Base-by-base conservation (phyloP, 2,329 filamentous ascomycete species). In the Trichoderma lentiforme region DNA sequence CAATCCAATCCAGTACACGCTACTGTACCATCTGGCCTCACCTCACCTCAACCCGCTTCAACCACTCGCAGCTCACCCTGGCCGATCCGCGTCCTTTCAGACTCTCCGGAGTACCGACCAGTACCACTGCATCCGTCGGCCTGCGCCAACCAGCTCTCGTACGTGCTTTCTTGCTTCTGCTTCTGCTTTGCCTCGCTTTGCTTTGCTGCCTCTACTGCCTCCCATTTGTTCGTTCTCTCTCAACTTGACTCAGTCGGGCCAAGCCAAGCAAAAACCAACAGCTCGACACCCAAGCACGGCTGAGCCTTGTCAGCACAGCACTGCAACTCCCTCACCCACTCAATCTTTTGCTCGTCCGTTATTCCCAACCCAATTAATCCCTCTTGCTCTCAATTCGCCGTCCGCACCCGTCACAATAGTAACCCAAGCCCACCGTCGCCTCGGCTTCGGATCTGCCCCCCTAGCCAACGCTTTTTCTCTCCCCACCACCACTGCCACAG, bases 341-440 rank as follows among this genome's bases (percentile, higher is more conserved):
- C 51, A 58, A 47, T 7, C 6, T 18, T 12, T 39, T 18, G 15
- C 34, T 60, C 36, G 56, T 57, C 14, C 32, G 64, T 43, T 60
- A 47, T 51, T 60, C 24, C 64, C 64, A 68, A 30, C 67, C 67
- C 67, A 63, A 53, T 70, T 70, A 70, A 70, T 70, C 67, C 67
- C 67, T 63, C 67, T 70, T 70, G 57, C 30, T 26, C 57, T 56
- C 43, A 53, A 70, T 70, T 70, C 67, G 67, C 57, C 57, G 57
- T 62, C 66, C 56, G 39, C 56, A 61, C 67, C 67, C 39, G 67
- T 70, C 67, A 70, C 67, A 69, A 62, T 62, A 56, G 67, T 53
- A 70, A 70, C 67, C 67, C 58, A 63, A 69, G 67, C 67, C 67
- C 67, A 56, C 67, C 58, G 58, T 61, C 67, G 56, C 67, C 67